A percentile compares a stretch with the other conserved stretches of the same genome.
Conservation (phyloP, 2,329 filamentous ascomycete species). For the Aspergillus puulaauensis region DNA sequence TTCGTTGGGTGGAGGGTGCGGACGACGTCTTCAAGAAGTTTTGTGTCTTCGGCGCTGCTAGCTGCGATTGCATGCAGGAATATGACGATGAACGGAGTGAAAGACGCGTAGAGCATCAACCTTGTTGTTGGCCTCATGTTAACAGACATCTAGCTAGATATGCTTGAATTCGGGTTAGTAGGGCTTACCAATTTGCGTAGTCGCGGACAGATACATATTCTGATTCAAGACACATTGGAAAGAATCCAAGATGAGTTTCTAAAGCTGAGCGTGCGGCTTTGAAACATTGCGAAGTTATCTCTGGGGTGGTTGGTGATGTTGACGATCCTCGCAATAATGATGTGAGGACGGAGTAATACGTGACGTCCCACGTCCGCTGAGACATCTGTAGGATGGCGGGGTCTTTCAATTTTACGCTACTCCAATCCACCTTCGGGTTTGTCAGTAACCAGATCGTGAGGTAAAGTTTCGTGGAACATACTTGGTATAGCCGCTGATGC, state of each 20-base stretch:
- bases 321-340: slow-evolving; percentile 16
- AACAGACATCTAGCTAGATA: background rate
- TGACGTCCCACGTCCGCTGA: slow-evolving; percentile 20
- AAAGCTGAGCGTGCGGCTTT: slow-evolving; percentile 17
- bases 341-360: slow-evolving; percentile 20
- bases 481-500: slow-evolving; percentile 1
- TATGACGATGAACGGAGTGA: slow-evolving; percentile 26
- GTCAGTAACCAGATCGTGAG: background rate
- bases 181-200: slow-evolving; percentile 22
- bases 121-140: slow-evolving; percentile 5
- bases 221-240: slow-evolving; percentile 11
- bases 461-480: background rate
- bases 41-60: slow-evolving; percentile 15
- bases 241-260: slow-evolving; percentile 18
- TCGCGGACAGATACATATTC: slow-evolving; percentile 11
- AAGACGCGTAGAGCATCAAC: slow-evolving; percentile 24
- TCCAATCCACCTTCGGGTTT: slow-evolving; percentile 12
- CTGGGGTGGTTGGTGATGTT: background rate
- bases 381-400: slow-evolving; percentile 14
- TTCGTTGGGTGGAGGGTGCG: slow-evolving; percentile 9
- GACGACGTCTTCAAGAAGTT: slow-evolving; percentile 21
- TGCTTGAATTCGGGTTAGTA: background rate
- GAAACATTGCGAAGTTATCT: slow-evolving; percentile 20
- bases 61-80: slow-evolving; percentile 21
- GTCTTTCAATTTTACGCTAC: slow-evolving; percentile 12